phyloP scores from a whole-genome alignment of 805 yeast species.

The Yamadazyma sp. region DNA sequence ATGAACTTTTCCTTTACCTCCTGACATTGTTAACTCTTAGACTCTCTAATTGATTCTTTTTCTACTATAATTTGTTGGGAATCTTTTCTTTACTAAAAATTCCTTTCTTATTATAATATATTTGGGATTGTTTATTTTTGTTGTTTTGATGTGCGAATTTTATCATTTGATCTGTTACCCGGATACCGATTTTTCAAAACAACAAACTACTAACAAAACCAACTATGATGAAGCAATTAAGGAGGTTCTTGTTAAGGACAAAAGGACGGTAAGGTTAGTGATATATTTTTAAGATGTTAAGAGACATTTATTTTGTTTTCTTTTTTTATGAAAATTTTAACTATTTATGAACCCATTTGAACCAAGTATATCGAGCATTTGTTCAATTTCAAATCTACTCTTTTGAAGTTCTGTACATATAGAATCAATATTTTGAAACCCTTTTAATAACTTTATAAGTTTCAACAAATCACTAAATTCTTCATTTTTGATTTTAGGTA shows the following conservation, averaged over 20 bases:
- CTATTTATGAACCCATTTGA: conserved; percentile 33
- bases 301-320: neutral
- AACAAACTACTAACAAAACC: too few relatives aligned
- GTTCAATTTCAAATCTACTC: conserved; percentile 54
- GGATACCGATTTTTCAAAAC: too few relatives aligned
- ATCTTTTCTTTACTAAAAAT: too few relatives aligned
- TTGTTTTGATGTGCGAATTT: neutral
- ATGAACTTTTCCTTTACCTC: conserved; percentile 75
- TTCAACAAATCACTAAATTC: conserved; percentile 28
- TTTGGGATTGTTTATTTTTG: conserved; percentile 1
- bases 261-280: neutral
- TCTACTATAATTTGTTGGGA: too few relatives aligned
- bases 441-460: conserved; percentile 45
- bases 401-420: conserved; percentile 68
- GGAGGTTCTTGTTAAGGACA: too few relatives aligned
- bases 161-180: conserved; percentile 1
- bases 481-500: conserved; percentile 10
- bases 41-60: too few relatives aligned
- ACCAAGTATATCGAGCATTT: conserved; percentile 37
- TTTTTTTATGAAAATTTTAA: too few relatives aligned
- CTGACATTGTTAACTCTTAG: too few relatives aligned
- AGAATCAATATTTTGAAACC: conserved; percentile 56
- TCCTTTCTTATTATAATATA: too few relatives aligned
- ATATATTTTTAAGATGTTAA: neutral
- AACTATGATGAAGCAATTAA: too few relatives aligned